Evolutionary conservation across 2,329 filamentous ascomycete genomes (phyloP).

Genomic region (Cyphellophora europaea): DNA sequence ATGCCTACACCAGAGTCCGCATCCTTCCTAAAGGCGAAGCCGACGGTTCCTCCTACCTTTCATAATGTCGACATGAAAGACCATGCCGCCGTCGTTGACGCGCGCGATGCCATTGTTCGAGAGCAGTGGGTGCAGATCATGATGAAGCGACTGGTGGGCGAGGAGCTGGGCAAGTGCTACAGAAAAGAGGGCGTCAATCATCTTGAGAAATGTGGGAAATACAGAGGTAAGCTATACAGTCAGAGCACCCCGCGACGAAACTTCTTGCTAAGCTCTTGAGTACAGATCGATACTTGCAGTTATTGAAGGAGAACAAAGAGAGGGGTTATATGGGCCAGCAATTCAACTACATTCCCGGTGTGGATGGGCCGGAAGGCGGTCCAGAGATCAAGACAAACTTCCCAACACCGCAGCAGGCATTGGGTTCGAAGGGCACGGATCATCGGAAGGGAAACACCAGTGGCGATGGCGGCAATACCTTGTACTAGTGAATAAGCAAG

Average conservation of each 20-base stretch:
- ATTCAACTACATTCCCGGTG: constrained; percentile 46
- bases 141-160: constrained; percentile 57
- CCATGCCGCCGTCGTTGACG: constrained; percentile 53
- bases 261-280: too few relatives aligned
- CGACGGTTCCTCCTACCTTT: constrained; percentile 56
- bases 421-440: constrained; percentile 17
- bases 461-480: constrained; percentile 13
- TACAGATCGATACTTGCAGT: constrained; percentile 55
- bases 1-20: constrained; percentile 60
- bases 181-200: constrained; percentile 55
- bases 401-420: constrained; percentile 16
- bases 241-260: too few relatives aligned
- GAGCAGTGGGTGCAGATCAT: constrained; percentile 62
- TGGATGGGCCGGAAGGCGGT: constrained; percentile 15
- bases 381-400: constrained; percentile 17
- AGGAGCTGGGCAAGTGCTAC: constrained; percentile 62
- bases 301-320: constrained; percentile 53
- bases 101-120: constrained; percentile 55
- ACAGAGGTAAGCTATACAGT: constrained; percentile 51
- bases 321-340: constrained; percentile 56
- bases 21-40: constrained; percentile 56
- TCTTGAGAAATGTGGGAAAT: constrained; percentile 56
- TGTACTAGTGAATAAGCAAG: constrained; percentile 8
- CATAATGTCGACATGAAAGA: constrained; percentile 59
- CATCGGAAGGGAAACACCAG: constrained; percentile 16